Evolutionary conservation across 2,329 filamentous ascomycete genomes (phyloP).

Genomic region (Talaromyces sp.): DNA sequence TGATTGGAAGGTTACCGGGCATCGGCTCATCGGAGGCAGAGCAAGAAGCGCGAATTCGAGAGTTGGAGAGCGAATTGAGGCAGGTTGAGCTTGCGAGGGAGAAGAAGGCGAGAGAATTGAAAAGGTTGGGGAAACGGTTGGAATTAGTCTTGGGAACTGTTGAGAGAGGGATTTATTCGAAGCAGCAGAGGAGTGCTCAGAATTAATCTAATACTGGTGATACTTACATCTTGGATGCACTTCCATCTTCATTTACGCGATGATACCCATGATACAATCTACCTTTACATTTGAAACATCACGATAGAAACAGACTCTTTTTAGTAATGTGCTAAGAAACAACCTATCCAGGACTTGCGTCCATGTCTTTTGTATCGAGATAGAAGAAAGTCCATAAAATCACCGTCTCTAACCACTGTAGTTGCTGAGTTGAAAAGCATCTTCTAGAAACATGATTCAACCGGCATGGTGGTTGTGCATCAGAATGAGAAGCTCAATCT

Average conservation of each 20-base stretch:
- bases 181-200: constrained; percentile 1
- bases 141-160: constrained; percentile 44
- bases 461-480: neutral
- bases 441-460: neutral
- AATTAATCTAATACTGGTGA: neutral
- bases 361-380: constrained; percentile 16
- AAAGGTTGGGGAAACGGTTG: constrained; percentile 37
- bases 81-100: constrained; percentile 44
- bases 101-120: constrained; percentile 43
- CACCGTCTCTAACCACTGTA: neutral
- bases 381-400: constrained; percentile 1
- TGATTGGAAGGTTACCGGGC: constrained; percentile 47
- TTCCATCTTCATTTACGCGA: neutral
- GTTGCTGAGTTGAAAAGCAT: neutral
- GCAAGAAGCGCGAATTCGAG: constrained; percentile 44
- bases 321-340: neutral
- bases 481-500: constrained; percentile 5
- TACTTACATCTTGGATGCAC: neutral
- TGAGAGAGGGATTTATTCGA: constrained; percentile 36
- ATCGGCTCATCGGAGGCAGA: constrained; percentile 44
- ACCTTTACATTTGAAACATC: neutral
- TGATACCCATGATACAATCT: constrained; percentile 8
- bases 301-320: neutral
- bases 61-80: constrained; percentile 44
- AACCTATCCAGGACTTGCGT: constrained; percentile 17